A percentile compares a stretch with the other conserved stretches of the same genome.
Conservation (phyloP, 352 stramenopile genomes). For the Pythium biforme region DNA sequence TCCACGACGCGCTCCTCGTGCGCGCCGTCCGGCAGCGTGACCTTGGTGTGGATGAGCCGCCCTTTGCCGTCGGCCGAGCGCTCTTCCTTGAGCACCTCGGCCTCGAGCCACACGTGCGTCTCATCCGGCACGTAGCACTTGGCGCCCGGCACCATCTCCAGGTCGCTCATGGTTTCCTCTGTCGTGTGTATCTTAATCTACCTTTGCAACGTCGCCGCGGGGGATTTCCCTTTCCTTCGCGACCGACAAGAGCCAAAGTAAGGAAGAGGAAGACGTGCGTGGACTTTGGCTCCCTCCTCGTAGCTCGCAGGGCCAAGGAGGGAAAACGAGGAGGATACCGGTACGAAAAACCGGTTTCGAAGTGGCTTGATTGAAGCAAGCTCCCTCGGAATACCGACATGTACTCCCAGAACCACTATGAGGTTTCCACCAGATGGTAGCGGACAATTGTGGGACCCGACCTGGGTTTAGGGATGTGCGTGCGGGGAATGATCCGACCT, state of each 20-base stretch:
- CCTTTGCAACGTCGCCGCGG: too few species aligned
- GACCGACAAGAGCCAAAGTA: constrained; percentile 11
- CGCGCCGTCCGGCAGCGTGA: constrained; percentile 42
- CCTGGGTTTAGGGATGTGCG: constrained; percentile 2
- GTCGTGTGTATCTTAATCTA: not conserved
- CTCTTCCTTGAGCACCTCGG: constrained; percentile 71
- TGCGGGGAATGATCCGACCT: not conserved
- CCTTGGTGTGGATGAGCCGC: constrained; percentile 66
- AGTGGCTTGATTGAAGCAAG: constrained; percentile 8
- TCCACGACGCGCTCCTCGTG: constrained; percentile 69
- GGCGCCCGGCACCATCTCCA: constrained; percentile 62
- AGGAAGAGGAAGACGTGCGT: constrained; percentile 5
- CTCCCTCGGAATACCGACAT: constrained; percentile 16
- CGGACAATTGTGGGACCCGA: not conserved
- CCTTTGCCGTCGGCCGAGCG: constrained; percentile 55
- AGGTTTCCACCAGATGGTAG: not conserved
- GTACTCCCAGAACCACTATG: too few species aligned
- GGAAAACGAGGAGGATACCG: constrained; percentile 30
- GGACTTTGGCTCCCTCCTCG: constrained; percentile 3
- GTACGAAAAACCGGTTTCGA: constrained; percentile 19
- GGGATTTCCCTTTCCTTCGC: not conserved
- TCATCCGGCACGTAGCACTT: constrained; percentile 89
- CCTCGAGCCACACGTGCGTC: constrained; percentile 80
- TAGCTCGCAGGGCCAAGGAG: not conserved
- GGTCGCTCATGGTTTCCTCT: constrained; percentile 24